Evolutionary conservation across 2,329 filamentous ascomycete species (phyloP).

Genomic region (Pyrenochaeta sp.): DNA sequence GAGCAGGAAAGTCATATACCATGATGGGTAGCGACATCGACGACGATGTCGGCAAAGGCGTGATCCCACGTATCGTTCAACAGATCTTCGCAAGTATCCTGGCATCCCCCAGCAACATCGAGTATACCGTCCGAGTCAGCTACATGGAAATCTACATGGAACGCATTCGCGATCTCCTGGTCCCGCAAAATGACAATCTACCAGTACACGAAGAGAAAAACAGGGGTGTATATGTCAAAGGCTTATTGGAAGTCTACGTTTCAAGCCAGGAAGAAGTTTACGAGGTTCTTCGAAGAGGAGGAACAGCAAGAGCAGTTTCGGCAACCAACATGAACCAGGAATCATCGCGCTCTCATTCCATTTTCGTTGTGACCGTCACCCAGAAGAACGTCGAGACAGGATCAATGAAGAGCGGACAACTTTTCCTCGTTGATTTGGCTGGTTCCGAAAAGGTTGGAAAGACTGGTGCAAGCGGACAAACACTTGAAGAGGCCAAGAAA

Average conservation of each 20-base stretch:
- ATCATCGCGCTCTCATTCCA: constrained; percentile 96
- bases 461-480: constrained; percentile 96
- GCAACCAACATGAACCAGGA: constrained; percentile 99
- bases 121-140: constrained; percentile 97
- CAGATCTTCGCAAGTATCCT: constrained; percentile 97
- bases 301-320: constrained; percentile 86
- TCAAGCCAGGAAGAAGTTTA: constrained; percentile 95
- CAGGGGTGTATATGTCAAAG: constrained; percentile 95
- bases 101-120: constrained; percentile 88
- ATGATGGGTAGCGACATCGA: constrained; percentile 99
- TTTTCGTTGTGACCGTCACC: constrained; percentile 95
- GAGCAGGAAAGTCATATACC: constrained; percentile 97
- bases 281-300: constrained; percentile 93
- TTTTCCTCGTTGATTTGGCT: constrained; percentile 97
- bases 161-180: constrained; percentile 89
- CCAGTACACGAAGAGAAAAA: constrained; percentile 99
- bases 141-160: constrained; percentile 99
- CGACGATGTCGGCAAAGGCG: constrained; percentile 84
- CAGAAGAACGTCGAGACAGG: constrained; percentile 98
- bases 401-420: constrained; percentile 92
- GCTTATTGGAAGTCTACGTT: constrained; percentile 91
- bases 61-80: constrained; percentile 95
- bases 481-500: constrained; percentile 97
- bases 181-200: constrained; percentile 93
- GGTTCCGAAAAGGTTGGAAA: constrained; percentile 99